These are phyloP conservation scores for Protomyces inundatus DNA, from an alignment of 1,139 yeast species.

Conservation along the genomic window DNA sequence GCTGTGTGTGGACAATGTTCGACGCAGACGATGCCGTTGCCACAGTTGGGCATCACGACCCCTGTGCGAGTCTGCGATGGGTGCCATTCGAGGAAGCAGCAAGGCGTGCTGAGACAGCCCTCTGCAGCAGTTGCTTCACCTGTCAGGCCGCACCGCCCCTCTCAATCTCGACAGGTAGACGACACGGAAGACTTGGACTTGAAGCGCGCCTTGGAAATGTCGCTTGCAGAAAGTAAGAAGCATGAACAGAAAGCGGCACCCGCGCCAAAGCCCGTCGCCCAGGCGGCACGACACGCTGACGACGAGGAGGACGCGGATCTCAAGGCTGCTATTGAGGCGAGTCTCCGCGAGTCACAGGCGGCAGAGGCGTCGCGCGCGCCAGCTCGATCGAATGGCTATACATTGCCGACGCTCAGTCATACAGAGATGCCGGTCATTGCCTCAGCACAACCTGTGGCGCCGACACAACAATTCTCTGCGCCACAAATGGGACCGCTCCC, in stretches of 20 bases:
- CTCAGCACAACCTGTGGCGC: slow-evolving; percentile 29
- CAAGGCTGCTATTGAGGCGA: slow-evolving; percentile 94
- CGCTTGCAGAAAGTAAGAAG: slow-evolving; percentile 52
- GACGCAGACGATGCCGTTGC: slow-evolving; percentile 60
- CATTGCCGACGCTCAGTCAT: slow-evolving; percentile 1
- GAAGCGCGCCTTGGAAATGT: slow-evolving; percentile 69
- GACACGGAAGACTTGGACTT: slow-evolving; percentile 50
- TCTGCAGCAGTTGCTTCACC: background rate
- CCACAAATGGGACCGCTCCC: background rate
- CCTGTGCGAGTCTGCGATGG: slow-evolving; percentile 93
- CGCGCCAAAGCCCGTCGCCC: slow-evolving; percentile 17
- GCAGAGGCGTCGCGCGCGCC: slow-evolving; percentile 34
- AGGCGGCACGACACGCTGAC: slow-evolving; percentile 33
- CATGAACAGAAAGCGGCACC: slow-evolving; percentile 21
- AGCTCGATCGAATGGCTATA: background rate
- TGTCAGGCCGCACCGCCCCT: background rate
- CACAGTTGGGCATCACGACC: slow-evolving; percentile 77
- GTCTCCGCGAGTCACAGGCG: slow-evolving; percentile 64
- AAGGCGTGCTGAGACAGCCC: background rate
- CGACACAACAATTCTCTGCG: background rate
- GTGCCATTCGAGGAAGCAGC: slow-evolving; percentile 46
- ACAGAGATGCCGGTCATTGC: background rate
- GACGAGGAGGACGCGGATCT: slow-evolving; percentile 83
- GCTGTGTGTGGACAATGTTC: slow-evolving; percentile 85
- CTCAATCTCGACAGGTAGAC: background rate